Base-by-base conservation (phyloP, 2,329 filamentous ascomycete genomes). In the Alternaria dauci region DNA sequence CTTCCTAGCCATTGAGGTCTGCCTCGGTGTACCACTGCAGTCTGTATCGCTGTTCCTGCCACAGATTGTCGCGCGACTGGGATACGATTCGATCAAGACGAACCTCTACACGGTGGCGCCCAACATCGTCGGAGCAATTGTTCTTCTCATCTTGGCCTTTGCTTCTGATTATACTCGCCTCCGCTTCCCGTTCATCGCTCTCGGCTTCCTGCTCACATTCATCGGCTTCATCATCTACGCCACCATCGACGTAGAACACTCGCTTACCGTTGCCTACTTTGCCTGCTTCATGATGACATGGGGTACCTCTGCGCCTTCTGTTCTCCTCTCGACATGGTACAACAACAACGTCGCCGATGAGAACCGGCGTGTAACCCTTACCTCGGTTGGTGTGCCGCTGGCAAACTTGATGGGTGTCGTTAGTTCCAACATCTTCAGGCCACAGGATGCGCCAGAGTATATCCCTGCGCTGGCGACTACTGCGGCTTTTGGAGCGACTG, bases 301-400 rank as follows among this genome's bases (percentile, higher is more conserved):
- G 88, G 91, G 91, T 16, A 92, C 90, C 0, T 89, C 88, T 1
- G 90, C 91, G 0, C 91, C 91, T 0, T 91, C 87, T 0, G 90
- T 93, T 8, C 81, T 94, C 12, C 81, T 89, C 16, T 80, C 88
- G 66, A 82, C 87, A 58, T 90, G 88, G 89, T 93, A 93, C 79
- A 94, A 92, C 80, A 94, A 94, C 81, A 94, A 94, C 74, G 86
- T 93, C 57, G 90, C 91, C 1, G 86, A 94, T 70, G 91, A 94
- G 77, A 89, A 89, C 58, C 86, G 88, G 38, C 88, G 91, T 47
- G 84, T 92, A 6, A 83, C 89, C 0, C 81, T 93, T 14, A 93
- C 91, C 0, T 89, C 87, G 28, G 85, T 93, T 18, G 89, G 88
- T 25, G 90, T 94, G 0, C 91, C 91, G 0, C 75, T 92, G 9